phyloP scores from a whole-genome alignment of 78 protist species.

The slime mould (Dictyostelium discoideum) region dicty_2.7 NC_007088.5:2151001-2151500 shows the following conservation, averaged over 20 bases:
- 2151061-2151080: neutral
- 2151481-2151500: neutral
- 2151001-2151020: neutral
- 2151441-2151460: neutral
- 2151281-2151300: neutral
- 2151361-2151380: neutral
- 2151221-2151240: neutral
- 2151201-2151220: neutral
- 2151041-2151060: neutral
- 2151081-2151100: neutral
- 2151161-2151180: neutral
- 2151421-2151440: neutral
- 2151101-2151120: neutral
- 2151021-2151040: neutral
- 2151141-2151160: neutral
- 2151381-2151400: neutral
- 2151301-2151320: neutral
- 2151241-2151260: no score
- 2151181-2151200: neutral
- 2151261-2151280: neutral
- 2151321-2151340: neutral
- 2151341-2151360: neutral
- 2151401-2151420: no score
- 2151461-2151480: neutral
- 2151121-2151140: neutral